Base-by-base conservation (phyloP, 176 grass and related monocot species). In the Panicum miliaceum region DNA sequence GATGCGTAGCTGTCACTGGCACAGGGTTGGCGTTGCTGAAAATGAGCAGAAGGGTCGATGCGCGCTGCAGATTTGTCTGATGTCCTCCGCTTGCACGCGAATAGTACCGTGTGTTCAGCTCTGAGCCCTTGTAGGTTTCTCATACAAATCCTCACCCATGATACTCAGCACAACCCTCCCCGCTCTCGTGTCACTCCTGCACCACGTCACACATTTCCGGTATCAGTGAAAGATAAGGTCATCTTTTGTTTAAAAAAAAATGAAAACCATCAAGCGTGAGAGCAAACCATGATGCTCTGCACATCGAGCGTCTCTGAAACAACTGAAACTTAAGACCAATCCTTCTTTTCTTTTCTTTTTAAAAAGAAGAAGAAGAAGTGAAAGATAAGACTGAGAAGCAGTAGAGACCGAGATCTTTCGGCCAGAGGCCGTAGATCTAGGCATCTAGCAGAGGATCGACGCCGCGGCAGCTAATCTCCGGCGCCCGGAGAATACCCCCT, bases 401-500 rank as follows among this genome's bases (percentile, higher is more conserved):
- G 71, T 8, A 16, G 14, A 74, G 48, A 64, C 34, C 0, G 42
- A 79, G 27, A 67, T 80, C 77, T 80, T 52, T 35, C 14, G 13
- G 23, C 41, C 40, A 79, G 63, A 34, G 60, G 23, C 13, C 19
- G 47, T 35, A 53, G 43, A 51, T 61, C 20, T 16, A 7, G 18
- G 12, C 64, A 18, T 65, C 3, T 42, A n/a, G 65, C 66, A 13
- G 23, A 37, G 66, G 20, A 68, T 68, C 38, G 4, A 43, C 4
- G 22, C 4, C 12, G 66, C 37, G 32, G 53, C 40, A 16, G 68
- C 43, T 68, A 15, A 41, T 32, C 20, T 32, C 12, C 57, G n/a
- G 75, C 38, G 41, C 11, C 12, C 67, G 40, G 76, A 84, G 82
- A 68, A 68, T 38, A 50, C 82, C 81, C 43, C 81, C 45, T 64